phyloP scores from a whole-genome alignment of 805 yeast genomes.

The Candida anglica region DNA sequence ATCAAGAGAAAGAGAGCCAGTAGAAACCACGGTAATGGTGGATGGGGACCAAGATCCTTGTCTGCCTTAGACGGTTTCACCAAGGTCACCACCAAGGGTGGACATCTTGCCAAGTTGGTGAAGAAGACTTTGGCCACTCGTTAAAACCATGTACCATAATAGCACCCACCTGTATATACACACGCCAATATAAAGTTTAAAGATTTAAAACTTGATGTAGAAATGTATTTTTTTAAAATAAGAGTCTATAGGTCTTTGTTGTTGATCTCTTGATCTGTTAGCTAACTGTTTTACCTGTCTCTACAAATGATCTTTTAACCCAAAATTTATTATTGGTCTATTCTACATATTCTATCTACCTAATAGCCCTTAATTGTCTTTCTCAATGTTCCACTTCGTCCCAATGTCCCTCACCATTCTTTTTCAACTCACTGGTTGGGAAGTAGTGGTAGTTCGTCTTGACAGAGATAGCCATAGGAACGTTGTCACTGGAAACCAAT shows the following conservation, averaged over 20 bases:
- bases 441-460: slow-evolving; percentile 89
- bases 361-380: slow-evolving; percentile 8
- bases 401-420: slow-evolving; percentile 44
- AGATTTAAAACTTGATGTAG: too few species aligned
- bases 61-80: slow-evolving; percentile 58
- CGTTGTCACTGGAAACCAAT: slow-evolving; percentile 77
- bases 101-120: slow-evolving; percentile 57
- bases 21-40: slow-evolving; percentile 89
- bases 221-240: too few species aligned
- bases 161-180: too few species aligned
- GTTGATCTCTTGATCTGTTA: too few species aligned
- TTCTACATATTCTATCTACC: neutral
- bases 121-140: slow-evolving; percentile 27
- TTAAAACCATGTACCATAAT: slow-evolving; percentile 45
- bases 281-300: neutral
- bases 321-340: neutral
- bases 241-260: too few species aligned
- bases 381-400: slow-evolving; percentile 9
- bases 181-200: too few species aligned
- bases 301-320: slow-evolving; percentile 25
- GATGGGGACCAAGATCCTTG: slow-evolving; percentile 67
- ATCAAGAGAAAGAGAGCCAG: slow-evolving; percentile 62
- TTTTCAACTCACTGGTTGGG: slow-evolving; percentile 63
- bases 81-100: slow-evolving; percentile 45
- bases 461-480: slow-evolving; percentile 80